Conservation (phyloP, 495 filamentous ascomycete genomes). For the Eremomyces bilateralis region DNA sequence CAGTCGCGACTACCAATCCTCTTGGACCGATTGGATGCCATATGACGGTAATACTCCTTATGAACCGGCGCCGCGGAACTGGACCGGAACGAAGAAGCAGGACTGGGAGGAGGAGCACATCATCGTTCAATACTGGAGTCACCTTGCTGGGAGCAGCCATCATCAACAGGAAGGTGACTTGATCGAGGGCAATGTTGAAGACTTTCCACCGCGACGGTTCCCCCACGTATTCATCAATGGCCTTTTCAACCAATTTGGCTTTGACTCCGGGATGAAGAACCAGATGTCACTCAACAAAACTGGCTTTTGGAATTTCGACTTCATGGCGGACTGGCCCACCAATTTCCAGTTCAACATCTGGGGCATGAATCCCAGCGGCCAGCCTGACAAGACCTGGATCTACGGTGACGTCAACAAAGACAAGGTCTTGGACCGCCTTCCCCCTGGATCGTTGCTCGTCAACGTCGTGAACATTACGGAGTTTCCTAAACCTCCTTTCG, state of each 20-base stretch:
- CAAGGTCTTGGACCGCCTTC: constrained; percentile 38
- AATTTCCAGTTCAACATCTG: constrained; percentile 44
- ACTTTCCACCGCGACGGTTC: constrained; percentile 28
- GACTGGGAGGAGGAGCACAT: constrained; percentile 44
- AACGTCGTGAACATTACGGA: constrained; percentile 39
- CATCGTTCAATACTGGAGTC: constrained; percentile 45
- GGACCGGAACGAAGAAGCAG: constrained; percentile 40
- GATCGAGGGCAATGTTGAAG: constrained; percentile 16
- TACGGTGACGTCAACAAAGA: constrained; percentile 41
- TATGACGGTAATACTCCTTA: constrained; percentile 30
- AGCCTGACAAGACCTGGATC: constrained; percentile 36
- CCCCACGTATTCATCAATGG: constrained; percentile 47
- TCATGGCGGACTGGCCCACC: constrained; percentile 44
- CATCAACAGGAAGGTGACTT: constrained; percentile 43
- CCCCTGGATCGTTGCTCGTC: constrained; percentile 33
- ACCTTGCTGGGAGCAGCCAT: constrained; percentile 38
- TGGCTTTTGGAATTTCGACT: constrained; percentile 37
- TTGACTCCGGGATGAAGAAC: constrained; percentile 38
- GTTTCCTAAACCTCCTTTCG: constrained; percentile 29
- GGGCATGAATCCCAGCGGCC: constrained; percentile 44
- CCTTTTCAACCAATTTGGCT: constrained; percentile 45
- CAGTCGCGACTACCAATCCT: constrained; percentile 36
- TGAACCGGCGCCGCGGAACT: no score
- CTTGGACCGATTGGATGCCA: constrained; percentile 35
- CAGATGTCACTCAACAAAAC: constrained; percentile 29